Percentiles rank a stretch among this genome's conserved stretches.
Evolutionary conservation across 164 flowering plant genomes (phyloP).

Genomic region (Protea cynaroides): DNA sequence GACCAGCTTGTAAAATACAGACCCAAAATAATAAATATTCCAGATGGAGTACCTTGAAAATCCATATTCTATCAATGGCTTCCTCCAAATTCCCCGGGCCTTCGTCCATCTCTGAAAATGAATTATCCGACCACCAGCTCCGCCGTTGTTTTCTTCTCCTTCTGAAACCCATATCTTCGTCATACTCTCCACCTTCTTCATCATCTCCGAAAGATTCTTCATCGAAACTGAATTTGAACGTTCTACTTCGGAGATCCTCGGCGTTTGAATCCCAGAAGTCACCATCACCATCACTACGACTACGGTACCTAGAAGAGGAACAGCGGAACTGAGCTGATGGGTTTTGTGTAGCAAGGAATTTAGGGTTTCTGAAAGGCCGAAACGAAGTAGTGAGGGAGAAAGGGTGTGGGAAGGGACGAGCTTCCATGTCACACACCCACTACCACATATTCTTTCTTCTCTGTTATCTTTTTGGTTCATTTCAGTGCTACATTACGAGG

Average conservation of each 20-base stretch:
- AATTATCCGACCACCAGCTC: constrained; percentile 28
- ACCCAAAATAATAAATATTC: no score
- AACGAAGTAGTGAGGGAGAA: background rate
- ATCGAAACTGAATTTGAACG: constrained; percentile 10
- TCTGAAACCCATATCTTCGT: constrained; percentile 15
- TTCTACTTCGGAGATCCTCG: constrained; percentile 15
- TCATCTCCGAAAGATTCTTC: background rate
- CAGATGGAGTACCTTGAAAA: constrained; percentile 41
- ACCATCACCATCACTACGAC: background rate
- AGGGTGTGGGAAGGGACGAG: background rate
- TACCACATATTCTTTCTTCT: background rate
- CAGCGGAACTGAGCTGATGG: constrained; percentile 9
- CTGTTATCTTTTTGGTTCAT: background rate
- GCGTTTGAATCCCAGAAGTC: constrained; percentile 40
- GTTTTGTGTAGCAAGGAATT: background rate
- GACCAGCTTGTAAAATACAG: no score
- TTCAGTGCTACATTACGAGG: background rate
- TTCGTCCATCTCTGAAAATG: constrained; percentile 6
- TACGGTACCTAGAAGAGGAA: constrained; percentile 13
- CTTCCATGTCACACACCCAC: background rate
- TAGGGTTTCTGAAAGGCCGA: background rate
- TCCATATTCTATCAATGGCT: constrained; percentile 40
- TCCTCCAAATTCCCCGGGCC: constrained; percentile 29
- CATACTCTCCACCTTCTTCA: constrained; percentile 18
- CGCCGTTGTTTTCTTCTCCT: constrained; percentile 11